Evolutionary conservation across 352 stramenopile species (phyloP).

Genomic region (Globisporangium lucens): DNA sequence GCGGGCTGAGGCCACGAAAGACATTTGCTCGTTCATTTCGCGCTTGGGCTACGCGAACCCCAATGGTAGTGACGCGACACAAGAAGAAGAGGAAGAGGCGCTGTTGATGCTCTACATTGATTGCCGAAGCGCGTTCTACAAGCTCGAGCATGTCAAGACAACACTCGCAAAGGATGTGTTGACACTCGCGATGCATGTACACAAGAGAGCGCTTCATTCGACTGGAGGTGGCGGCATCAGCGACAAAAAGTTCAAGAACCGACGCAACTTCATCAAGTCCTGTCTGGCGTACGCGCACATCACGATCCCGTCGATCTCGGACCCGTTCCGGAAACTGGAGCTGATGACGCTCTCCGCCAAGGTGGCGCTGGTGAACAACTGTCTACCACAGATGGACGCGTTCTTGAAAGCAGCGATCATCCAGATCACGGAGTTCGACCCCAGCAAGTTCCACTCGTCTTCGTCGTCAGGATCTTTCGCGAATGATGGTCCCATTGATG

Average conservation of each 20-base stretch:
- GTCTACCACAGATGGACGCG: slow-evolving; percentile 84
- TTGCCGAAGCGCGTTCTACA: slow-evolving; percentile 84
- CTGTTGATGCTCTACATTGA: slow-evolving; percentile 88
- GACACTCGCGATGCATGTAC: slow-evolving; percentile 56
- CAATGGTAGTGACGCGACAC: slow-evolving; percentile 2
- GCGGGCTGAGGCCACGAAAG: slow-evolving; percentile 45
- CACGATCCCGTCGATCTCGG: slow-evolving; percentile 82
- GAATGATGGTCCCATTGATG: slow-evolving; percentile 6
- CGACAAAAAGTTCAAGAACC: slow-evolving; percentile 28
- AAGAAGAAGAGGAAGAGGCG: slow-evolving; percentile 75
- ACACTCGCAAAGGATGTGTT: slow-evolving; percentile 57
- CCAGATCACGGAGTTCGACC: slow-evolving; percentile 67
- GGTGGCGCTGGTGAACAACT: slow-evolving; percentile 65
- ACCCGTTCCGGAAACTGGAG: slow-evolving; percentile 48
- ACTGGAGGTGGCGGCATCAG: not conserved
- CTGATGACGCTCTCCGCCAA: slow-evolving; percentile 66
- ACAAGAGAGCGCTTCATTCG: slow-evolving; percentile 27
- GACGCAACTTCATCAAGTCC: slow-evolving; percentile 82
- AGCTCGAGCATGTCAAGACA: slow-evolving; percentile 74
- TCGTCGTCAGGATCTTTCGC: not conserved
- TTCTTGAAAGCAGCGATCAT: slow-evolving; percentile 81
- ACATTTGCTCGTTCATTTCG: slow-evolving; percentile 83
- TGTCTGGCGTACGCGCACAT: slow-evolving; percentile 89
- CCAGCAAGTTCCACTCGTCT: slow-evolving; percentile 1
- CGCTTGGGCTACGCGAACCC: slow-evolving; percentile 44